A percentile compares a stretch with the other conserved stretches of the same genome.
Evolutionary conservation across 108 stramenopile species (phyloP).

Genomic region (Aurantiochytrium sp.): DNA sequence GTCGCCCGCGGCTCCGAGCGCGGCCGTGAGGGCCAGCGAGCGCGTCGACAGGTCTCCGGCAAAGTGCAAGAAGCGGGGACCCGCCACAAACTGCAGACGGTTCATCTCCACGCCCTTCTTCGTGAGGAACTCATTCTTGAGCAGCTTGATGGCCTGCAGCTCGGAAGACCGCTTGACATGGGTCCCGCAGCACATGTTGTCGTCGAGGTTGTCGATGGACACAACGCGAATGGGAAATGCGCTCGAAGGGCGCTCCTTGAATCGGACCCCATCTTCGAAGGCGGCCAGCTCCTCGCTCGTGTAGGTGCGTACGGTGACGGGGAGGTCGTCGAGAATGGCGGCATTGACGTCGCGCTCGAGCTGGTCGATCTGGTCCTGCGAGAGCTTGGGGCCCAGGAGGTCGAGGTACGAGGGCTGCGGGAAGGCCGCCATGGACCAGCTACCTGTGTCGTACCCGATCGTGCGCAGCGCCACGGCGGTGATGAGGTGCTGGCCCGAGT

Average conservation of each 20-base stretch:
- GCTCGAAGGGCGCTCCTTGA: background rate
- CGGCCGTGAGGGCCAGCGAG: background rate
- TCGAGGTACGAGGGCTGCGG: slow-evolving; percentile 20
- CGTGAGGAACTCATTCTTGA: slow-evolving; percentile 14
- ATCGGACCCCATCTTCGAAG: background rate
- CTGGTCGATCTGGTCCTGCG: background rate
- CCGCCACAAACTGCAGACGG: background rate
- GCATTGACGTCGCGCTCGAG: slow-evolving; percentile 36
- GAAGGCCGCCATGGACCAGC: background rate
- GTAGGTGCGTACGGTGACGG: background rate
- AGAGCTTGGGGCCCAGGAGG: background rate
- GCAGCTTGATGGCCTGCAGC: slow-evolving; percentile 37
- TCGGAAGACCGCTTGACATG: slow-evolving; percentile 24
- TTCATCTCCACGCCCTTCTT: background rate
- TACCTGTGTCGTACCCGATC: background rate
- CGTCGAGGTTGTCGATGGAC: slow-evolving; percentile 32
- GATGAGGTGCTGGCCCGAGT: slow-evolving; percentile 43
- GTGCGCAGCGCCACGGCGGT: slow-evolving; percentile 33
- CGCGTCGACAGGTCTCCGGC: background rate
- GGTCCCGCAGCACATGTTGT: slow-evolving; percentile 44
- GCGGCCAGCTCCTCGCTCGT: background rate
- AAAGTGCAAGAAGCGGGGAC: background rate
- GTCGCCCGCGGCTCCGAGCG: background rate
- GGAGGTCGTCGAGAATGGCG: background rate
- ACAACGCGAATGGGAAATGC: slow-evolving; percentile 34